Evolutionary conservation across 345 rosid species (phyloP).

Genomic region (Jatropha curcas): DNA sequence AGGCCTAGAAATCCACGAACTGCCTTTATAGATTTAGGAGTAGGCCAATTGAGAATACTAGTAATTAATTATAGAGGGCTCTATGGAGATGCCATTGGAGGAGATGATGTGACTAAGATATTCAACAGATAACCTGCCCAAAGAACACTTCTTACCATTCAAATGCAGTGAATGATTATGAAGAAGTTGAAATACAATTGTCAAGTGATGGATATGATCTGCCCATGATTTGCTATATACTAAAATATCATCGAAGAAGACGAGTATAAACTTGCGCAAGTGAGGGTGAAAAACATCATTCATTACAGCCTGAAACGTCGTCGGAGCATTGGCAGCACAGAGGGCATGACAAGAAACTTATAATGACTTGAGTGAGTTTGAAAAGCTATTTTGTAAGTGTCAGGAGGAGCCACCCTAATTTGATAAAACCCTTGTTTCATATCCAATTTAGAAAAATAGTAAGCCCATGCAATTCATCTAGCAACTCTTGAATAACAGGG

Average conservation of each 20-base stretch:
- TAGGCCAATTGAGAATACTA: too few species aligned
- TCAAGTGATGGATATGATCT: background rate
- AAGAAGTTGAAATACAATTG: too few species aligned
- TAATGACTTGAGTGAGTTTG: background rate
- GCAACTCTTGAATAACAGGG: conserved; percentile 1
- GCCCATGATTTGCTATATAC: background rate
- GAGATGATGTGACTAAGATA: too few species aligned
- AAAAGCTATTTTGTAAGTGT: background rate
- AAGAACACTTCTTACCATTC: too few species aligned
- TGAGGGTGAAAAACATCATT: too few species aligned
- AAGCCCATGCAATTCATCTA: background rate
- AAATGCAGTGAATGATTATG: too few species aligned
- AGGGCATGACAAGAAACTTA: background rate
- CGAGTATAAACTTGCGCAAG: background rate
- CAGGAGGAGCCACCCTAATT: background rate
- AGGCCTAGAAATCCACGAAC: too few species aligned
- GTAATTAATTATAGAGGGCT: background rate
- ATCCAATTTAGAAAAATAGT: background rate
- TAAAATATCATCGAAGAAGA: background rate
- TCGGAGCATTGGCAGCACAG: background rate
- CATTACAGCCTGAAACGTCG: background rate
- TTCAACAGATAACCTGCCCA: too few species aligned
- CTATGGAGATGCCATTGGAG: too few species aligned
- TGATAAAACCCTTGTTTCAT: background rate
- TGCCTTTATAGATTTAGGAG: too few species aligned